Conservation (phyloP, 495 filamentous ascomycete species). For the Cladorrhinum samala region DNA sequence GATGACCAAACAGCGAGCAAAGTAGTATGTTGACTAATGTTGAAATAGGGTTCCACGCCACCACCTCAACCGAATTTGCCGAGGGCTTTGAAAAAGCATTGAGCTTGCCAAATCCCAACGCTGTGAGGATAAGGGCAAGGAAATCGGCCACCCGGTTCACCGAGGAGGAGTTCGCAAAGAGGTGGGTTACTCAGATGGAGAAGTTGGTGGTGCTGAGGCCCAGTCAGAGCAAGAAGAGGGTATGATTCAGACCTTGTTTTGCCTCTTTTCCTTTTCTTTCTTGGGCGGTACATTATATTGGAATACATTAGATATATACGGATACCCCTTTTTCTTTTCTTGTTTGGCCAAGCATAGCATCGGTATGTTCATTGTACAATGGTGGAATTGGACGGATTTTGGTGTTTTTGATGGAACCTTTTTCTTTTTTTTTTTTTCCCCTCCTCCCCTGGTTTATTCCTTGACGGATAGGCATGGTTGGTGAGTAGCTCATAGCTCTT, state of each 20-base stretch:
- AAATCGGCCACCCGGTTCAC: slow-evolving; percentile 74
- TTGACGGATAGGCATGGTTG: no score
- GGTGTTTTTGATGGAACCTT: no score
- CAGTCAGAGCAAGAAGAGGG: slow-evolving; percentile 4
- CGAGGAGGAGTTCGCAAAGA: slow-evolving; percentile 72
- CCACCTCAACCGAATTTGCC: slow-evolving; percentile 69
- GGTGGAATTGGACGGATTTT: no score
- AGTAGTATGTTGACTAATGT: slow-evolving; percentile 18
- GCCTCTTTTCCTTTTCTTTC: neutral
- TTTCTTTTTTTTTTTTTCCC: no score
- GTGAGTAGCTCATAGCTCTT: no score
- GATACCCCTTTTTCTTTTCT: slow-evolving; percentile 19
- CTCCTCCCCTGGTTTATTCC: no score
- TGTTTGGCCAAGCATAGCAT: no score
- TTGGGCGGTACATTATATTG: neutral
- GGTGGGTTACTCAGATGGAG: slow-evolving; percentile 68
- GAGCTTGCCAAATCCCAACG: slow-evolving; percentile 57
- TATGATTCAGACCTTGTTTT: slow-evolving; percentile 1
- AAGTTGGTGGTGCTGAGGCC: slow-evolving; percentile 52
- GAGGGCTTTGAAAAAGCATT: slow-evolving; percentile 70
- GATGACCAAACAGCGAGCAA: no score
- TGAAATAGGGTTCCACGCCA: slow-evolving; percentile 70
- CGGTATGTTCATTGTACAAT: no score
- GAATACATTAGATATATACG: slow-evolving; percentile 11
- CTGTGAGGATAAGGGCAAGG: slow-evolving; percentile 63